These are phyloP conservation scores for Colletotrichum lini DNA, from an alignment of 2,329 filamentous ascomycete genomes.

Conservation along the genomic window DNA sequence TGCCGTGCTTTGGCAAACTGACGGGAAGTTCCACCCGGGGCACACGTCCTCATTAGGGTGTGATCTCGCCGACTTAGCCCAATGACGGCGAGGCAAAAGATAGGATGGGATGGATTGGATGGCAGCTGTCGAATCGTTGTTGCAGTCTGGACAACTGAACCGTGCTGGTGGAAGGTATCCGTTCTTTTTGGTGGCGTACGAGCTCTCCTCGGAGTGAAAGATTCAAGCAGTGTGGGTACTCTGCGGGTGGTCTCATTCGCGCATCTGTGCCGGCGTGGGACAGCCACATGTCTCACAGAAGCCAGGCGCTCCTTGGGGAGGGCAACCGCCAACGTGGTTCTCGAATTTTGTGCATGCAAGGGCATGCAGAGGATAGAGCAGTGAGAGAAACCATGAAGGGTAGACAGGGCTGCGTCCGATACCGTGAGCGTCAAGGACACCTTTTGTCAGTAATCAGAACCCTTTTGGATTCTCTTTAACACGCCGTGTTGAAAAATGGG, in stretches of 20 bases:
- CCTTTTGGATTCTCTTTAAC: not conserved
- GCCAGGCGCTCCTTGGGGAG: slow-evolving; percentile 16
- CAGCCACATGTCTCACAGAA: slow-evolving; percentile 37
- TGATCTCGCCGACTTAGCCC: too few species aligned
- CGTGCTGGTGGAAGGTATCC: not conserved
- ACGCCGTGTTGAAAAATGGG: slow-evolving; percentile 19
- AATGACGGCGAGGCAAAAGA: not conserved
- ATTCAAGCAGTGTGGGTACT: slow-evolving; percentile 12
- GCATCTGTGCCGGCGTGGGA: slow-evolving; percentile 23
- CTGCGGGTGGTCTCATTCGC: slow-evolving; percentile 21
- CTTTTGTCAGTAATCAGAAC: not conserved
- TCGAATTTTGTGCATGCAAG: slow-evolving; percentile 21
- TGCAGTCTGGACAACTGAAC: not conserved
- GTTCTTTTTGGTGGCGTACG: not conserved
- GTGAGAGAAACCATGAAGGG: slow-evolving; percentile 1
- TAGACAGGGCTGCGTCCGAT: not conserved
- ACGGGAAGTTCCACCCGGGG: not conserved
- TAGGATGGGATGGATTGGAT: not conserved
- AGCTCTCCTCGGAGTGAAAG: slow-evolving; percentile 2
- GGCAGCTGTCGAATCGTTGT: not conserved
- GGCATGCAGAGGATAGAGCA: slow-evolving; percentile 11
- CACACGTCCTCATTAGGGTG: not conserved
- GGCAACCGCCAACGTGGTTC: slow-evolving; percentile 13
- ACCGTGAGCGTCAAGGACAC: not conserved
- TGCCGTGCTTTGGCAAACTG: not conserved